These are phyloP conservation scores for Sporothrix mexicana DNA, from an alignment of 2,329 filamentous ascomycete genomes.

Conservation along the genomic window DNA sequence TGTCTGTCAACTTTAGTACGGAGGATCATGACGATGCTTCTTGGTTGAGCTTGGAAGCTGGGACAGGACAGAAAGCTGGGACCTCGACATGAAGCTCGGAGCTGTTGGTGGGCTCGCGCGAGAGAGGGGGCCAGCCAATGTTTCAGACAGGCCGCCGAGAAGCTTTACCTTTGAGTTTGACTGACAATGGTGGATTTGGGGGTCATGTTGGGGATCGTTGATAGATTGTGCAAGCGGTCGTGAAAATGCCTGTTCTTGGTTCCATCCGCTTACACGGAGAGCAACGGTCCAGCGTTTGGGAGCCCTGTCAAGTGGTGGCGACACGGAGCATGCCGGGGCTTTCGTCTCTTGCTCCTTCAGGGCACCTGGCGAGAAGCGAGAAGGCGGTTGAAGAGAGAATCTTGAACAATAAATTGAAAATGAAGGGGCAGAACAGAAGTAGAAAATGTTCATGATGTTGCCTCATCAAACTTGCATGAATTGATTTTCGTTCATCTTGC, in stretches of 20 bases:
- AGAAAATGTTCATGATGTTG: not conserved
- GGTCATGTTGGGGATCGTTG: not conserved
- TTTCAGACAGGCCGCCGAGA: constrained; percentile 4
- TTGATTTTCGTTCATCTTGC: not conserved
- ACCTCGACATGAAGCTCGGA: not conserved
- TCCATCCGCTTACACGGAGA: constrained; percentile 28
- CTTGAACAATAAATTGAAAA: not conserved
- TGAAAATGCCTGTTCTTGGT: not conserved
- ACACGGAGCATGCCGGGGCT: not conserved
- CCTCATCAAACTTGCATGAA: not conserved
- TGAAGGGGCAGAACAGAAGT: not conserved
- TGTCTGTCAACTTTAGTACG: too few species aligned
- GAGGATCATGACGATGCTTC: too few species aligned
- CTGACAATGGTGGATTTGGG: not conserved
- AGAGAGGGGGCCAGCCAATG: not conserved
- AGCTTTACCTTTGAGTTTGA: not conserved
- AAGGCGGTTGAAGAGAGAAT: not conserved
- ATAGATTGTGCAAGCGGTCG: too few species aligned
- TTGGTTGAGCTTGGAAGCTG: not conserved
- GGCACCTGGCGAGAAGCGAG: too few species aligned
- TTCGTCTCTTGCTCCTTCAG: too few species aligned
- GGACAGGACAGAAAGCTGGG: not conserved
- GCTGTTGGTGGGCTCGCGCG: not conserved
- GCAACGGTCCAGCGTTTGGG: constrained; percentile 18
- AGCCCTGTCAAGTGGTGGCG: constrained; percentile 16